A percentile compares a stretch with the other conserved stretches of the same genome.
phyloP scores from a whole-genome alignment of 805 yeast genomes.

The Zygoascus ofunaensis region DNA sequence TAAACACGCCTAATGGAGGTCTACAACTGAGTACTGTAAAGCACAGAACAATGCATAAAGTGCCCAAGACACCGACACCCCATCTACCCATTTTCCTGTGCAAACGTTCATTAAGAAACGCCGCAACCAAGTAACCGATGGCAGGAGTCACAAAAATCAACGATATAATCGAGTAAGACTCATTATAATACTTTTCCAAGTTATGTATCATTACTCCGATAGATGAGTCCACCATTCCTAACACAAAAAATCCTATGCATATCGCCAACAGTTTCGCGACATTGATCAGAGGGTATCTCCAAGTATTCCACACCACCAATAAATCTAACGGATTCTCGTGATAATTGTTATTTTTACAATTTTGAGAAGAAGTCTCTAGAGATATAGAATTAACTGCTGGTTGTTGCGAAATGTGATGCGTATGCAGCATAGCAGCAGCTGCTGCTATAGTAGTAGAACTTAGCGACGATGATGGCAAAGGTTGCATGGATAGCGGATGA shows the following conservation, averaged over 20 bases:
- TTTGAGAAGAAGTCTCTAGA: too few relatives aligned
- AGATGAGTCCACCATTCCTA: slow-evolving; percentile 53
- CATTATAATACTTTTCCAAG: slow-evolving; percentile 37
- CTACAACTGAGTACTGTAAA: slow-evolving; percentile 33
- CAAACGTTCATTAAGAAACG: slow-evolving; percentile 37
- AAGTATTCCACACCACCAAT: too few relatives aligned
- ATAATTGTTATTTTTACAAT: too few relatives aligned
- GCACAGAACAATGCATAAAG: slow-evolving; percentile 28
- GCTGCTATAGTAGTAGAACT: too few relatives aligned
- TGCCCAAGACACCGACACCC: slow-evolving; percentile 36
- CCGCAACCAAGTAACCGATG: slow-evolving; percentile 46
- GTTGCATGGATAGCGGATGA: too few relatives aligned
- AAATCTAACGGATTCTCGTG: too few relatives aligned
- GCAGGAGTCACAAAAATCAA: slow-evolving; percentile 43
- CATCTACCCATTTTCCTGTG: slow-evolving; percentile 40
- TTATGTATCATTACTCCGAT: slow-evolving; percentile 51
- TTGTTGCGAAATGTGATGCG: too few relatives aligned
- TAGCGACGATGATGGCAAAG: too few relatives aligned
- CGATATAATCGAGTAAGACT: slow-evolving; percentile 42
- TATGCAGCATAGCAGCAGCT: too few relatives aligned
- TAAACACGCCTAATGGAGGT: slow-evolving; percentile 37
- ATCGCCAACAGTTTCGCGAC: slow-evolving; percentile 10
- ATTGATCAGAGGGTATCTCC: slow-evolving; percentile 14
- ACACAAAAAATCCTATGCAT: slow-evolving; percentile 30
- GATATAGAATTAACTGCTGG: too few relatives aligned